Base-by-base conservation (phyloP, 2,329 filamentous ascomycete species). In the Colletotrichum lindemuthianum region DNA sequence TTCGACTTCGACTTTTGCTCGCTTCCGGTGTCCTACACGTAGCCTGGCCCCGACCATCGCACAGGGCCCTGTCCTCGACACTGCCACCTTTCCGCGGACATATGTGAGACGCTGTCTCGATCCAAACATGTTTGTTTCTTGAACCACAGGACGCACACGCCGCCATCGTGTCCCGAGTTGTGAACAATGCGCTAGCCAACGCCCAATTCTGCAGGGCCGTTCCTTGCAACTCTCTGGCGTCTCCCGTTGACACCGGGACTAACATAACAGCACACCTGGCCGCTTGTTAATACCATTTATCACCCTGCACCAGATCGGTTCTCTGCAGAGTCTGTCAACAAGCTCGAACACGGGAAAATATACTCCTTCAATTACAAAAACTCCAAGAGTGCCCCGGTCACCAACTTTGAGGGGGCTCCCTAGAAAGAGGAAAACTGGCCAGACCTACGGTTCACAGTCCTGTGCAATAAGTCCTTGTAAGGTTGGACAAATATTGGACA, bases 301-400 rank as follows among this genome's bases (percentile, higher is more conserved):
- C 58, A 65, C 58, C 61, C 61, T 51, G 58, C 56, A 64, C 40
- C 33, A 40, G 43, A 48, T 48, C 59, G 40, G 57, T 47, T 45
- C 34, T 24, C 40, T 33, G n/a, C 12, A 59, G 45, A 37, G 57
- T 45, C 48, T 52, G 48, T 41, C 47, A 36, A 53, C 48, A 15
- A 45, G 15, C 43, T 45, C 52, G 13, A 48, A n/a, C 43, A 48
- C 24, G 24, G 24, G 24, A 24, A 4, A 4, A 24, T 24, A 24
- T 24, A 24, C 24, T 24, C 24, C 5, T 3, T 24, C 24, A 1
- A 24, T 4, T 24, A 24, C 24, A 24, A 24, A 24, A 24, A 4
- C 24, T 4, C 24, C 24, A 24, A 24, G 3, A 24, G 24, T 5
- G 24, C 5, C 4, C 24, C 24, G 24, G 4, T 24, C 24, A 24